Evolutionary conservation across 164 flowering plant species (phyloP).

Genomic region (Magnolia changhungtana): DNA sequence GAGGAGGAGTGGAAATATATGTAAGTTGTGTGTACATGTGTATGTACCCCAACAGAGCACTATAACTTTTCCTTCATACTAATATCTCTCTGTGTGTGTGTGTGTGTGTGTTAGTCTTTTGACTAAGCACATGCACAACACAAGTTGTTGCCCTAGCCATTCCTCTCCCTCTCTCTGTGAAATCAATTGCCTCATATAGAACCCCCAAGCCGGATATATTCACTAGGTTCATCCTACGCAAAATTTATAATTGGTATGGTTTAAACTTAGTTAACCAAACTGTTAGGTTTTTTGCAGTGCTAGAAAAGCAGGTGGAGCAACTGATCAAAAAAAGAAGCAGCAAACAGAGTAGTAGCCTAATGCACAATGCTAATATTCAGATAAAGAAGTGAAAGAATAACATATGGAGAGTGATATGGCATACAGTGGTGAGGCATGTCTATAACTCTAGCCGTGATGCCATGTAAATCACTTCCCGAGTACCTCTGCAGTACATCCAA

Average conservation of each 20-base stretch:
- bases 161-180: too few relatives aligned
- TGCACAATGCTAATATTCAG: not conserved
- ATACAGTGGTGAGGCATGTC: constrained; percentile 97
- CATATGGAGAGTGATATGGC: constrained; percentile 24
- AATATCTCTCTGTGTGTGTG: too few relatives aligned
- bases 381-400: not conserved
- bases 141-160: too few relatives aligned
- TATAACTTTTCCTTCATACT: too few relatives aligned
- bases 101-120: too few relatives aligned
- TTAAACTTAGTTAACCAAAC: not conserved
- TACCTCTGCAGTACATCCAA: constrained; percentile 57
- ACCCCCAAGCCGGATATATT: too few relatives aligned
- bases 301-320: not conserved
- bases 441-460: constrained; percentile 81
- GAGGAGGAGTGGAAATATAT: too few relatives aligned
- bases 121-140: too few relatives aligned
- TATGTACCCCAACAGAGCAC: too few relatives aligned
- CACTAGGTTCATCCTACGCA: not conserved
- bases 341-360: not conserved
- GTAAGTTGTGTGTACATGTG: too few relatives aligned
- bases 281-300: not conserved
- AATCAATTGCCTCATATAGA: too few relatives aligned
- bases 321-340: not conserved
- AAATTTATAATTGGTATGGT: not conserved
- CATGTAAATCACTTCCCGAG: constrained; percentile 87